Base-by-base conservation (phyloP, 768 basidiomycete genomes). In the Candolleomyces efflorescens region DNA sequence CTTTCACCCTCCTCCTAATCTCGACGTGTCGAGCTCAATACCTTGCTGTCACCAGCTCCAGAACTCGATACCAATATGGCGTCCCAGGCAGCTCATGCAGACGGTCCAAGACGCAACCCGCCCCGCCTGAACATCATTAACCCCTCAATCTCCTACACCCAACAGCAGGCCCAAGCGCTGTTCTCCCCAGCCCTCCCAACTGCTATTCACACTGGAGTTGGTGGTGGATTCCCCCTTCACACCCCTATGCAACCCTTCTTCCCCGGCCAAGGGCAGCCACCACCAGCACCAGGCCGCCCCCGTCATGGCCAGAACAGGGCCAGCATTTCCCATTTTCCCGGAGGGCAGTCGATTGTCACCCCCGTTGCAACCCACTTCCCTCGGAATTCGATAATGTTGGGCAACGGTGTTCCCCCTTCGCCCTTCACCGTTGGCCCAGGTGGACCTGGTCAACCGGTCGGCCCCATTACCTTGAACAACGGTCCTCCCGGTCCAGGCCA, bases 171-270 rank as follows among this genome's bases (percentile, higher is more conserved):
- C 18, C 81, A 78, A 60, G 75, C 75, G 52, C 70, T 87, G 62
- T 89, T 78, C 68, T 88, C 89, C 5, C 87, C 89, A 6, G 82
- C 78, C 45, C 70, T 88, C 43, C 86, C 84, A 37, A 82, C 86
- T 0, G 74, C 81, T 53, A 61, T 86, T 22, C 83, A 83, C 63
- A 80, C 80, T 23, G 71, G 78, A 44, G 85, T 82, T 71, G 84
- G 82, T 60, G 36, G 45, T 60, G 70, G 64, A 56, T 78, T 73
- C 56, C 62, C 81, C 49, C 71, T 89, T 52, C 89, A 87, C 67
- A 89, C 87, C 3, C 89, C 89, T 46, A 84, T 90, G 76, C 89
- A 90, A 66, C 68, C 82, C 18, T 87, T 85, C 71, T 89, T 88
- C 60, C 73, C 75, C 32, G 74, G 71, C 1, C 78, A 75, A 36